Conservation (phyloP, 257 asterid genomes). For the Solanum tarijense region DNA sequence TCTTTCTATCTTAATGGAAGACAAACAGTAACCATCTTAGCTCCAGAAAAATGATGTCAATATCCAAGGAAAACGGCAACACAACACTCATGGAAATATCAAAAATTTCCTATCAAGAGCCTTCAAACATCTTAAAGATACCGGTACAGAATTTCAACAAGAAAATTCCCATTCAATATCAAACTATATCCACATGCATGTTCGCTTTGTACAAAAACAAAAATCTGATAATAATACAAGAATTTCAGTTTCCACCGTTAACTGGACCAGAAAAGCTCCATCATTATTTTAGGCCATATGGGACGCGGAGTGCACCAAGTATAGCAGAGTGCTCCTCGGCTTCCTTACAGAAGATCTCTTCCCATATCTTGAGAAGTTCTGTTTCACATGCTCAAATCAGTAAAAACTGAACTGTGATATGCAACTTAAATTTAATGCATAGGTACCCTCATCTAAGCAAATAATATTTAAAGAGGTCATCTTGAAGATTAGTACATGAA, state of each 20-base stretch:
- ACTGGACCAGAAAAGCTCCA: neutral
- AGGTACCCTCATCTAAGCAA: neutral
- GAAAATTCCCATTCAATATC: neutral
- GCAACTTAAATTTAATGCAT: neutral
- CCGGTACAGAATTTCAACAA: neutral
- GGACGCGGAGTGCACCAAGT: conserved; percentile 29
- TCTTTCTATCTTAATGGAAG: neutral
- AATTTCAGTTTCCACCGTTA: neutral
- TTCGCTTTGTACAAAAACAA: neutral
- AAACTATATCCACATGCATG: neutral
- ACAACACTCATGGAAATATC: neutral
- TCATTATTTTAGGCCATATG: conserved; percentile 34
- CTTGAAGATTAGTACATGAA: neutral
- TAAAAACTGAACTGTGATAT: neutral
- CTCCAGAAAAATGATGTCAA: neutral
- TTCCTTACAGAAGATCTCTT: conserved; percentile 54
- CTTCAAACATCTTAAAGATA: neutral
- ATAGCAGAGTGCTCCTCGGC: conserved; percentile 26
- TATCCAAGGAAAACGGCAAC: neutral
- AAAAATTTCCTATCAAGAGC: neutral
- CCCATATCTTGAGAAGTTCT: conserved; percentile 64
- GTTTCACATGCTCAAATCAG: conserved; percentile 14
- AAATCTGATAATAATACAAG: neutral
- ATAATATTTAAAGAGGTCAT: neutral
- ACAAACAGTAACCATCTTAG: neutral